These are phyloP conservation scores for Trichoderma koningii DNA, from an alignment of 2,329 filamentous ascomycete genomes.

Conservation along the genomic window DNA sequence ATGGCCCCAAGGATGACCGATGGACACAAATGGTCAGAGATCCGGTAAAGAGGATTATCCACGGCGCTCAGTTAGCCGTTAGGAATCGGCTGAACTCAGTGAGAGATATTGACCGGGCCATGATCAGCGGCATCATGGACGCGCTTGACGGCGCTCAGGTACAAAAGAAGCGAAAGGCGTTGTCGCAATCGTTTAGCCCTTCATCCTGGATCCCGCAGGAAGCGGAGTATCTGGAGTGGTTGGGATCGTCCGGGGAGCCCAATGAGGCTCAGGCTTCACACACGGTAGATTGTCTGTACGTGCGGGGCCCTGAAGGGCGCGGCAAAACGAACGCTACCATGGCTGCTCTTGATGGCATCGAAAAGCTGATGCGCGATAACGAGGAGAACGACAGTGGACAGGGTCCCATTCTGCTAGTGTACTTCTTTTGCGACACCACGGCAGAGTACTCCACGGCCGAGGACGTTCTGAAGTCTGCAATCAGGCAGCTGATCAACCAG, in stretches of 20 bases:
- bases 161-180: constrained; percentile 39
- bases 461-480: constrained; percentile 45
- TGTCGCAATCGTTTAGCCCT: constrained; percentile 27
- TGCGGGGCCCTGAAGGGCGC: constrained; percentile 46
- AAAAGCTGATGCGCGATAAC: constrained; percentile 32
- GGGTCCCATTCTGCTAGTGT: constrained; percentile 40
- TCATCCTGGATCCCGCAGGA: constrained; percentile 4
- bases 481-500: constrained; percentile 43
- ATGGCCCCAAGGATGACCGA: constrained; percentile 43
- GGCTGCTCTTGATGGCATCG: constrained; percentile 43
- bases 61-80: constrained; percentile 40
- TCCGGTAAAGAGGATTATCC: constrained; percentile 43
- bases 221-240: constrained; percentile 1
- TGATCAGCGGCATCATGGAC: constrained; percentile 40
- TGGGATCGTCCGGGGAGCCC: neutral
- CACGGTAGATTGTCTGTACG: constrained; percentile 42
- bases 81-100: constrained; percentile 44
- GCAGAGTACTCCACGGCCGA: constrained; percentile 45
- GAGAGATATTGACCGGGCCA: constrained; percentile 40
- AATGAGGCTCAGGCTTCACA: constrained; percentile 27
- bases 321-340: constrained; percentile 47
- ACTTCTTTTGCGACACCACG: constrained; percentile 46
- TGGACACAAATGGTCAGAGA: constrained; percentile 42
- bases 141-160: constrained; percentile 41
- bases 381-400: constrained; percentile 32